phyloP scores from a whole-genome alignment of 2,329 filamentous ascomycete genomes.

The Leptodontidium sp. region DNA sequence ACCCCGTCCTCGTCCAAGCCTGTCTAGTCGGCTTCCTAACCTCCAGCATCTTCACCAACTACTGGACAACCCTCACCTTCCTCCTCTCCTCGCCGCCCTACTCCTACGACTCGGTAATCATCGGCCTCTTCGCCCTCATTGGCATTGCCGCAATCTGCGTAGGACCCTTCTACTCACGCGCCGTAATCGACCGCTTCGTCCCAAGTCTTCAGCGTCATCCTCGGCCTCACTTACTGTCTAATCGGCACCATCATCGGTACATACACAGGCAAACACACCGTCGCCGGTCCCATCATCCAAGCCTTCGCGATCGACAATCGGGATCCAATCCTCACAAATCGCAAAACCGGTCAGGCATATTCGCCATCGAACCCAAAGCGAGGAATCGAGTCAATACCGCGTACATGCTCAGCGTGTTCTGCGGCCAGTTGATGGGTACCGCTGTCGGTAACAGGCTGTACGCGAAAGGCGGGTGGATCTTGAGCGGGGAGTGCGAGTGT shows the following conservation, averaged over 20 bases:
- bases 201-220: conserved; percentile 72
- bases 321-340: conserved; percentile 76
- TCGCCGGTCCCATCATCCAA: conserved; percentile 77
- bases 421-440: conserved; percentile 77
- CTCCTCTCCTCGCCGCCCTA: conserved; percentile 76
- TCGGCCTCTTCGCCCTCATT: conserved; percentile 82
- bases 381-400: conserved; percentile 82
- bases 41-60: conserved; percentile 68
- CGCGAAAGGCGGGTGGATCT: conserved; percentile 62
- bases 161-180: conserved; percentile 73
- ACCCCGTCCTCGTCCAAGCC: conserved; percentile 75
- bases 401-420: conserved; percentile 81
- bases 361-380: conserved; percentile 73
- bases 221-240: conserved; percentile 67
- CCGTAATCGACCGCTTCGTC: conserved; percentile 74
- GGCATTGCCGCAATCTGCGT: conserved; percentile 74
- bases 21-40: conserved; percentile 72
- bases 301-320: conserved; percentile 75
- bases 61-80: conserved; percentile 83
- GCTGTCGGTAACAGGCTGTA: conserved; percentile 65
- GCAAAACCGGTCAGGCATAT: conserved; percentile 77
- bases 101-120: conserved; percentile 69
- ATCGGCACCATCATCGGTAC: conserved; percentile 72
- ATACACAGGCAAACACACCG: conserved; percentile 68
- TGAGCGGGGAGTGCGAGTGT: conserved; percentile 64